Base-by-base conservation (phyloP, 306 rosid genomes). In the Dryas alaskensis region DNA sequence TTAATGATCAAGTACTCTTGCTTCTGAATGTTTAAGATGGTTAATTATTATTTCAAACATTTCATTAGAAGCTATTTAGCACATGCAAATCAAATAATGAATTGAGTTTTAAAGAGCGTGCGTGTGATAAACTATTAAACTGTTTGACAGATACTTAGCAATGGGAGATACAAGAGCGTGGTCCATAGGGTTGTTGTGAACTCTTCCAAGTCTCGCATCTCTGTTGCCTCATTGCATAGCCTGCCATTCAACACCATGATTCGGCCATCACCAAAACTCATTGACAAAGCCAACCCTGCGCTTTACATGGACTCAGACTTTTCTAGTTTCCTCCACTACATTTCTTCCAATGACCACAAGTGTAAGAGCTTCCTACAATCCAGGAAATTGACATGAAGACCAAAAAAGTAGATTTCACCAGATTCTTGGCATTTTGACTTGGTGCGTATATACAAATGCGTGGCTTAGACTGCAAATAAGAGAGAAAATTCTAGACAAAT, bases 301-400 rank as follows among this genome's bases (percentile, higher is more conserved):
- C 83, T 71, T 48, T 80, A 80, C 67, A 80, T 46, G 70, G 83
- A 80, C 72, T 74, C 76, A 2, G 72, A 80, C 58, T 60, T 80
- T 8, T 27, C 65, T 13, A 50, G 5, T 53, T 80, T 80, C 25
- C 79, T 80, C 12, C 53, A 68, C 31, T 64, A 67, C 37, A 69
- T 74, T 27, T 45, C 79, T 22, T 80, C 79, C 1, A 16, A 73
- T 25, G 66, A 74, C 5, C 62, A 6, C 39, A 54, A 74, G 13
- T 9, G 60, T 42, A 80, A 80, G 75, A 74, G 8, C 47, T 80
- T 80, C 66, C 51, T 80, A 62, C 53, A 80, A 6, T 67, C 79
- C 3, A 73, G 83, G 51, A 80, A 68, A 50, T 11, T 69, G 44
- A 13, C 16, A 5, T 37, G 37, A 12, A 46, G 10, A 25, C 7